Base-by-base conservation (phyloP, 2,329 filamentous ascomycete genomes). In the Curvularia verruculosa region DNA sequence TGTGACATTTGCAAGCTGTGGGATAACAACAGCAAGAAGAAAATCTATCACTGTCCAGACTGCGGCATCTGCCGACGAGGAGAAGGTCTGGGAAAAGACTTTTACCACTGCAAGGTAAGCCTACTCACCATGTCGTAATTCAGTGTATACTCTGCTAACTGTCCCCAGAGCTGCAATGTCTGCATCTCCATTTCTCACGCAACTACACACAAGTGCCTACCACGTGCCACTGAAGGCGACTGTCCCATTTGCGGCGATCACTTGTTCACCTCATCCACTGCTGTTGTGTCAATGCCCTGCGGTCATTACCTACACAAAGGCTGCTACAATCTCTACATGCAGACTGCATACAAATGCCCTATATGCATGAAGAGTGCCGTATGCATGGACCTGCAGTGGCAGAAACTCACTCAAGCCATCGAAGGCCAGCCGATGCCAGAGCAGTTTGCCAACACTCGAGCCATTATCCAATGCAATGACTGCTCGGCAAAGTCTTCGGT, bases 191-290 rank as follows among this genome's bases (percentile, higher is more conserved):
- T 97, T 64, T 87, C 89, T 2, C 91, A 92, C 56, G 88, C 91
- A 69, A 87, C 85, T 40, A 90, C 89, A 6, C 95, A 99, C 80
- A 92, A 91, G 66, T 99, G 95, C 72, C 94, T 98, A 65, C 95
- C 98, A 76, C 86, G 92, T 23, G 61, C 59, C 3, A 62, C 59
- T 2, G 93, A 99, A 73, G 96, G 92, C 72, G 90, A 98, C 73
- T 99, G 95, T 75, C 95, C 95, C 4, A 96, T 99, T 54, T 99
- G 95, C 76, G 90, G 93, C 62, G 93, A 97, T 58, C 96, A 96
- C 74, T 90, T 99, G 82, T 98, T 98, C 75, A 96, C 90, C 2
- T 96, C 94, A 8, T 89, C 91, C 2, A 87, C 88, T 53, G 88
- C 90, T 0, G 92, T 98, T 7, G 92, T 96, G 21, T 96, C 96